Base-by-base conservation (phyloP, 257 asterid species). In the Nicotiana otophora region DNA sequence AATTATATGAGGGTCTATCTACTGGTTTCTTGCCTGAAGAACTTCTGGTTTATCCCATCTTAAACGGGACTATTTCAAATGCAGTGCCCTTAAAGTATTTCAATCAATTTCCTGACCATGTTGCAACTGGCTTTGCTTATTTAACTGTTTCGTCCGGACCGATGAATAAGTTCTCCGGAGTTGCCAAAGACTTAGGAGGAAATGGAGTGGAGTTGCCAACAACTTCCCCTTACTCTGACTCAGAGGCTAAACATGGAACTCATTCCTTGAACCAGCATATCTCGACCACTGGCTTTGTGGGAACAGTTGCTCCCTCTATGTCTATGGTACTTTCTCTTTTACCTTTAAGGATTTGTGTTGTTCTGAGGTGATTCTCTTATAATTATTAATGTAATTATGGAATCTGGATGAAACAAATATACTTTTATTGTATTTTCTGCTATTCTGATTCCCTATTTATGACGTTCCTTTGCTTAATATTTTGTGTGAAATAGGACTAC, bases 11-110 rank as follows among this genome's bases (percentile, higher is more conserved):
- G 85, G 99, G 99, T 53, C 84, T 96, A 55, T 74, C 89, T 3
- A 91, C 95, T 81, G 97, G 98, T 66, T 96, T 94, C 84, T 84
- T 96, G 87, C 99, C 99, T 0, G 91, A 86, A 60, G 96, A 90
- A 80, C 91, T 96, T 46, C 92, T 83, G 12, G 94, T 96, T 15
- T 96, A 94, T 87, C 99, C 99, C 5, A 83, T 96, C 72, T 63
- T 89, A 61, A 92, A 90, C 48, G 97, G 97, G 53, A 83, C 87
- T 75, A 82, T 91, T 48, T 87, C 87, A 72, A 93, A 86, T 76
- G 88, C 96, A 15, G 97, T 92, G 69, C 98, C 98, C 63, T 89
- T 96, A 85, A 87, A 81, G 89, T 86, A 91, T 87, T 91, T 96
- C 83, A 92, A 86, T 78, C 97, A 88, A 82, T 95, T 89, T 57